A percentile compares a stretch with the other conserved stretches of the same genome.
Evolutionary conservation across 1,284 basidiomycete genomes (phyloP).

Genomic region (Fomitopsis pinicola): DNA sequence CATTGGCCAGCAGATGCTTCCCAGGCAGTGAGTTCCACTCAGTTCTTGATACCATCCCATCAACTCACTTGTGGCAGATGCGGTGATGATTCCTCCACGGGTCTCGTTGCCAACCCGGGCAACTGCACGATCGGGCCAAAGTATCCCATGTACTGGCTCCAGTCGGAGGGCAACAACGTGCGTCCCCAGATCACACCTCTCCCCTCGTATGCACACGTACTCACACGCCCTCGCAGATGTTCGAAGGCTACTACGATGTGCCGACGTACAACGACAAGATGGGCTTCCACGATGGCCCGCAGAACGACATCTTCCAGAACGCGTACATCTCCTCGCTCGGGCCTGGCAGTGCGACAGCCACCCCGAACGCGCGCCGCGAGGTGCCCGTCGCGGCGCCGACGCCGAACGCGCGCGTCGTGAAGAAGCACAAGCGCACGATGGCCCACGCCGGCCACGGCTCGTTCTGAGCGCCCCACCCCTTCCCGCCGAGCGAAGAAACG

Average conservation of each 20-base stretch:
- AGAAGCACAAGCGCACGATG: constrained; percentile 6
- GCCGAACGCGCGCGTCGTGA: background rate
- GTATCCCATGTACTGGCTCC: constrained; percentile 63
- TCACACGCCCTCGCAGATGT: constrained; percentile 35
- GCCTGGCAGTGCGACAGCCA: constrained; percentile 2
- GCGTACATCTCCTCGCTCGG: constrained; percentile 18
- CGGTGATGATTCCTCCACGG: constrained; percentile 46
- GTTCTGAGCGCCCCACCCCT: background rate
- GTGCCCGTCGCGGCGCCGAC: background rate
- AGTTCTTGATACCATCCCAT: too few species aligned
- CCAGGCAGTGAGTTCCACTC: constrained; percentile 42
- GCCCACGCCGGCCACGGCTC: background rate
- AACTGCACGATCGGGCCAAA: constrained; percentile 71
- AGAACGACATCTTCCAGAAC: constrained; percentile 60
- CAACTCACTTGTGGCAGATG: constrained; percentile 43
- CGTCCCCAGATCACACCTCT: constrained; percentile 8
- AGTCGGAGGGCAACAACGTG: constrained; percentile 55
- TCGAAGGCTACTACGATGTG: constrained; percentile 48
- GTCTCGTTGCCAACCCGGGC: constrained; percentile 37
- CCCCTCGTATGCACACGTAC: background rate
- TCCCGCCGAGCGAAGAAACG: too few species aligned
- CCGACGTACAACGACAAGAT: constrained; percentile 56
- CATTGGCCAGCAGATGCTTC: constrained; percentile 46
- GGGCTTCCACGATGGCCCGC: constrained; percentile 55
- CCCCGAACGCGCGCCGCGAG: constrained; percentile 5